A percentile compares a stretch with the other conserved stretches of the same genome.
Evolutionary conservation across 1,139 yeast genomes (phyloP).

Genomic region (Debaryomyces udenii): DNA sequence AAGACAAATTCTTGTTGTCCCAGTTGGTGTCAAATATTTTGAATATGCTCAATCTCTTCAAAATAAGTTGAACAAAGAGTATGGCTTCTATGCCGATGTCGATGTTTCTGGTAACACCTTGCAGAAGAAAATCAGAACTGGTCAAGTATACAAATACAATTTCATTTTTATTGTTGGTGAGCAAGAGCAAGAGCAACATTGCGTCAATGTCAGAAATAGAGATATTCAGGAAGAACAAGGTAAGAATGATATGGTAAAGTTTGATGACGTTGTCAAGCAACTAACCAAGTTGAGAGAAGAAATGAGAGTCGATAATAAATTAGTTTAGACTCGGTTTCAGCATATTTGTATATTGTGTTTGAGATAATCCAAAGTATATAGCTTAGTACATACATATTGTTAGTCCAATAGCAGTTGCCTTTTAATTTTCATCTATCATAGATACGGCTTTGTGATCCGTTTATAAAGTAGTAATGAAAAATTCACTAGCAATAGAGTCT

Average conservation of each 20-base stretch:
- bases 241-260: constrained; percentile 78
- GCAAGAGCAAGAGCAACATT: constrained; percentile 73
- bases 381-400: neutral
- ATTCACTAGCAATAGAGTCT: no score
- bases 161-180: constrained; percentile 96
- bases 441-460: no score
- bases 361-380: constrained; percentile 3
- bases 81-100: constrained; percentile 86
- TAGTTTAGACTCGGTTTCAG: constrained; percentile 27
- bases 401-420: neutral
- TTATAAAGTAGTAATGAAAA: no score
- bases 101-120: constrained; percentile 93
- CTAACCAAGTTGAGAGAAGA: constrained; percentile 63
- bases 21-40: constrained; percentile 90
- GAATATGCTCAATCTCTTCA: constrained; percentile 85
- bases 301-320: constrained; percentile 69
- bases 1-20: constrained; percentile 91
- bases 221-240: constrained; percentile 83
- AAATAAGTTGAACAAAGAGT: constrained; percentile 60
- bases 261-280: constrained; percentile 71
- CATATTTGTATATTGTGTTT: constrained; percentile 2
- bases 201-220: constrained; percentile 92
- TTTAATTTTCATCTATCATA: neutral
- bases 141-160: constrained; percentile 90
- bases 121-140: constrained; percentile 95